phyloP scores from a whole-genome alignment of 257 asterid species.

The Solanum peruvianum region DNA sequence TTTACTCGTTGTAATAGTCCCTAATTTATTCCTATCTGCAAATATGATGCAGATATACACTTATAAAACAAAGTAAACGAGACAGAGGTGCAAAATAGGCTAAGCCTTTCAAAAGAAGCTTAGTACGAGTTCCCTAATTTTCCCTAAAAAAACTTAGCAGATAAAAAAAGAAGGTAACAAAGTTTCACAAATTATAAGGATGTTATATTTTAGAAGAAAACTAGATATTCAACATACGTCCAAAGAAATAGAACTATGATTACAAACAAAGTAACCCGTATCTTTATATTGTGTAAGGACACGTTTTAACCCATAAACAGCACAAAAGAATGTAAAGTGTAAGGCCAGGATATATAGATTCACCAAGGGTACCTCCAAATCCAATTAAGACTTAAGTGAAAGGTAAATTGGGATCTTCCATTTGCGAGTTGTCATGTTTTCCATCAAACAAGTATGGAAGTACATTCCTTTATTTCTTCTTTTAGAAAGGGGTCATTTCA shows the following conservation, averaged over 20 bases:
- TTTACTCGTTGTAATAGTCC: not conserved
- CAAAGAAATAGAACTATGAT: not conserved
- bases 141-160: not conserved
- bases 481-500: slow-evolving; percentile 23
- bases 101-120: not conserved
- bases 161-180: not conserved
- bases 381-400: slow-evolving; percentile 17
- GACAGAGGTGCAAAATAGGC: not conserved
- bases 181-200: not conserved
- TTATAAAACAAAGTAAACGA: not conserved
- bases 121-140: not conserved
- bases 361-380: slow-evolving; percentile 20
- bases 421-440: slow-evolving; percentile 24
- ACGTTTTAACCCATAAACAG: not conserved
- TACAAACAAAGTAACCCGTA: not conserved
- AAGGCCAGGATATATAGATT: slow-evolving; percentile 12
- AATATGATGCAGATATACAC: not conserved
- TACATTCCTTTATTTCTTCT: slow-evolving; percentile 33
- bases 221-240: not conserved
- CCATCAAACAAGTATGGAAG: slow-evolving; percentile 29
- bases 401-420: slow-evolving; percentile 20
- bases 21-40: not conserved
- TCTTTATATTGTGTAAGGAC: not conserved
- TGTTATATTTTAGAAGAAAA: not conserved
- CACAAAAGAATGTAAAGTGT: not conserved